Evolutionary conservation across 192 early-diverging fungal genomes (phyloP).

Genomic region (Coemansia sp.): DNA sequence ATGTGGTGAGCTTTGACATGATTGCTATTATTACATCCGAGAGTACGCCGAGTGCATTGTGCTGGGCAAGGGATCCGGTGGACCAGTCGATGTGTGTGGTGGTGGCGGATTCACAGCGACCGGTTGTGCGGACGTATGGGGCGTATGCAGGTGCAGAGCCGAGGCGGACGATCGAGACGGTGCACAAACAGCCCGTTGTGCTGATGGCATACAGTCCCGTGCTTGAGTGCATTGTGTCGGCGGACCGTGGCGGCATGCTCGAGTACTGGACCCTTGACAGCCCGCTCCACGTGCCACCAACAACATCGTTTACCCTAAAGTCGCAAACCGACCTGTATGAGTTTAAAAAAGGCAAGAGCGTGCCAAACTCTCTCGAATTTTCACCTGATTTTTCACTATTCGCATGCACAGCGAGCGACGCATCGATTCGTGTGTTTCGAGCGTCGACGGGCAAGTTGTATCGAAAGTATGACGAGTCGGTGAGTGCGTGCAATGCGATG

Average conservation of each 20-base stretch:
- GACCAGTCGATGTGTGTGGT: slow-evolving; percentile 83
- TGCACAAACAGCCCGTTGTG: slow-evolving; percentile 73
- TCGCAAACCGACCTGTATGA: slow-evolving; percentile 95
- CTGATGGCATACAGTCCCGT: slow-evolving; percentile 80
- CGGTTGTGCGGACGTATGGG: slow-evolving; percentile 80
- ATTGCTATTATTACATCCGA: slow-evolving; percentile 87
- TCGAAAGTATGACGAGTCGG: slow-evolving; percentile 89
- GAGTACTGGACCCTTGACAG: slow-evolving; percentile 91
- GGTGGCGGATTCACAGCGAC: slow-evolving; percentile 71
- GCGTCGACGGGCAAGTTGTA: slow-evolving; percentile 81
- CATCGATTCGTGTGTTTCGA: slow-evolving; percentile 82
- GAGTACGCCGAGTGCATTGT: slow-evolving; percentile 72
- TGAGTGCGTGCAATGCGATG: slow-evolving; percentile 62
- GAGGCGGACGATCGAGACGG: slow-evolving; percentile 60
- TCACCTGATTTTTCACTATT: slow-evolving; percentile 81
- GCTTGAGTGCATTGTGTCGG: slow-evolving; percentile 76
- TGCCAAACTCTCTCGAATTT: slow-evolving; percentile 78
- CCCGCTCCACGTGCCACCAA: slow-evolving; percentile 61
- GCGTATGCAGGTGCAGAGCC: slow-evolving; percentile 67
- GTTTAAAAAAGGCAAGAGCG: slow-evolving; percentile 84
- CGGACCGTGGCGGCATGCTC: slow-evolving; percentile 83
- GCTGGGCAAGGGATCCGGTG: slow-evolving; percentile 84
- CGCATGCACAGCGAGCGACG: slow-evolving; percentile 83
- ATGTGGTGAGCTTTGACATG: slow-evolving; percentile 98
- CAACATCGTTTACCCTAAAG: slow-evolving; percentile 78